Base-by-base conservation (phyloP, 2,329 filamentous ascomycete species). In the Diaporthe sp. region DNA sequence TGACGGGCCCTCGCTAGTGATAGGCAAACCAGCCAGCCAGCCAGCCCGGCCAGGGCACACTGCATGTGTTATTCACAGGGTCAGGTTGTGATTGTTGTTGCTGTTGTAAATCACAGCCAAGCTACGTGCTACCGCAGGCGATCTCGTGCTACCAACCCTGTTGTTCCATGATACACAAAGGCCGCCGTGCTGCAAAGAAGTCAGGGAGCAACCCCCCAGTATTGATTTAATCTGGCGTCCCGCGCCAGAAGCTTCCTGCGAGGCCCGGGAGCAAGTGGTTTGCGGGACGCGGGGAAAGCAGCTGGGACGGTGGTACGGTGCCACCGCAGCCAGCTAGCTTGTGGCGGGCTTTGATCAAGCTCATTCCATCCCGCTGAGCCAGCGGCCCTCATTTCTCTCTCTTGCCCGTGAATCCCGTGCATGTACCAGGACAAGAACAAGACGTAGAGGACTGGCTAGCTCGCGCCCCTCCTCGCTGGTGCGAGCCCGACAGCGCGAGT, bases 401-500 rank as follows among this genome's bases (percentile, higher is more conserved):
- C 9, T 42, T 40, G 35, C 35, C n/a, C 17, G 15, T 45, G n/a
- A 42, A 61, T 19, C n/a, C n/a, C 25, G 50, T 25, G n/a, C 6
- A 4, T 47, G 42, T 66, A 28, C 28, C 42, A 50, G 28, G 38
- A 3, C 50, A 15, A 50, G 42, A 38, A 3, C 25, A 15, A 25
- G 42, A 38, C 42, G 19, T 33, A 66, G 40, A 50, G 17, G 12
- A 4, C 19, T 33, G n/a, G n/a, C n/a, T n/a, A 6, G 17, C 30
- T 57, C 61, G 33, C 60, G 38, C 38, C 17, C 19, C 40, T 15
- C 19, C 52, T 68, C 47, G 35, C 15, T 28, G 45, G 47, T 1
- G 33, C 64, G 33, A 38, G 33, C 64, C 64, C 64, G 47, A 68
- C 64, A 54, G 33, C 64, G 64, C 64, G 64, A 68, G 64, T 19